phyloP scores from a whole-genome alignment of 371 early-diverging fungal genomes.

The Mucor irregularis region DNA sequence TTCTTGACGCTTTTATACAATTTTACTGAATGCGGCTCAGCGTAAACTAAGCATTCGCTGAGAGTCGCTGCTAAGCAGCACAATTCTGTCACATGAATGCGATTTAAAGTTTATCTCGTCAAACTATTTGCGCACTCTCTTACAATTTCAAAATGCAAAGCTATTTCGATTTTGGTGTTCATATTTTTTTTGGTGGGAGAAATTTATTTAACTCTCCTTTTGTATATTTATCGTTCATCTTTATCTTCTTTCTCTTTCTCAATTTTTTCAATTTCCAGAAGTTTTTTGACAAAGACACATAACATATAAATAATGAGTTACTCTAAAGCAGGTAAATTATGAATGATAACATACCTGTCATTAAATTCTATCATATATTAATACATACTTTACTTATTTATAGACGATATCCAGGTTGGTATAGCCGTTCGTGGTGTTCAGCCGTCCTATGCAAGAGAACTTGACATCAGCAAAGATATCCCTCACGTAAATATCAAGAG shows the following conservation, averaged over 20 bases:
- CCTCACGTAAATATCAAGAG: constrained; percentile 28
- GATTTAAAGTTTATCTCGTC: too few species aligned
- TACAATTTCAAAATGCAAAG: too few species aligned
- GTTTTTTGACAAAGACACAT: neutral
- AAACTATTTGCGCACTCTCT: too few species aligned
- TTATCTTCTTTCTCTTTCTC: neutral
- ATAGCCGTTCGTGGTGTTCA: constrained; percentile 28
- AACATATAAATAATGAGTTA: neutral
- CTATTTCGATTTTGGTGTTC: neutral
- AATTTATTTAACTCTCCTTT: neutral
- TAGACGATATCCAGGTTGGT: neutral
- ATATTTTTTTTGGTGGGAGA: neutral
- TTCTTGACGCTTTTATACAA: too few species aligned
- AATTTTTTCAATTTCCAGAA: neutral
- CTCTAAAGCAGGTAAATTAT: neutral
- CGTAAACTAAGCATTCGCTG: too few species aligned
- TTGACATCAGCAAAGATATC: constrained; percentile 28
- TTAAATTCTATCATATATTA: too few species aligned
- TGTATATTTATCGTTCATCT: neutral
- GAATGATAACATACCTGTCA: too few species aligned
- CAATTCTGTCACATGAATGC: too few species aligned
- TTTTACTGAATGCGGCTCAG: too few species aligned
- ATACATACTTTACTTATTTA: neutral
- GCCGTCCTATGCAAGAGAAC: constrained; percentile 31
- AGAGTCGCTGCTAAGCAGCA: too few species aligned